Evolutionary conservation across 345 rosid species (phyloP), one percentile per base, ranked within the genome.

Genomic region (Citrus medica): DNA sequence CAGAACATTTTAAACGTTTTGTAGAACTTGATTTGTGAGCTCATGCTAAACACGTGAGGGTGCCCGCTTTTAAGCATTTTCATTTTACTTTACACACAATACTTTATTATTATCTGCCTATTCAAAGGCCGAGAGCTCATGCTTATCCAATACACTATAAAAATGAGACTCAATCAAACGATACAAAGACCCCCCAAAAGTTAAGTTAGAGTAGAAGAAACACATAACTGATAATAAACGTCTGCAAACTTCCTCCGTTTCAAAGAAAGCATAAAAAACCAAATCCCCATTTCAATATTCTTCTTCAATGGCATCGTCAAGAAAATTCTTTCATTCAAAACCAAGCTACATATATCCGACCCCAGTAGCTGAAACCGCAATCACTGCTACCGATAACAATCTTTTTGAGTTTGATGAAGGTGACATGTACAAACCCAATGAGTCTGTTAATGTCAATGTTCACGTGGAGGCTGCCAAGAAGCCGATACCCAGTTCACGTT

Each of bases 371-470:
- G 75, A 38, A 25, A 24, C 79, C 6, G 67, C 76, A 28, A 75
- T 40, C 65, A 5, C 30, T 46, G 51, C 51, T 13, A 79, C 81
- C 35, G 84, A 81, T 38, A 25, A 27, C 42, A 28, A 37, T 67
- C 70, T 77, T 53, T 89, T 86, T 63, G 92, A 93, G 59, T 89
- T 93, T 60, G 91, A 91, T 0, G 98, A 93, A 80, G 83, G 87
- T 5, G 94, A 90, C 63, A 59, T 88, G 16, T 90, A 86, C 83
- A 80, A 40, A 24, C 58, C 76, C 16, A 80, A 75, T 38, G 75
- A 81, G 40, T 16, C 55, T 16, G 19, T 83, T 46, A 46, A 46
- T 46, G 51, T 46, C 51, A 46, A 3, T 46, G 51, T 46, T 33
- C 12, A 79, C 19, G 17, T 69, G 73, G 88, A 88, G 30, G 35